Percentiles rank a stretch among this genome's conserved stretches.
phyloP scores from a whole-genome alignment of 768 basidiomycete species.

The Termitomyces sp. region DNA sequence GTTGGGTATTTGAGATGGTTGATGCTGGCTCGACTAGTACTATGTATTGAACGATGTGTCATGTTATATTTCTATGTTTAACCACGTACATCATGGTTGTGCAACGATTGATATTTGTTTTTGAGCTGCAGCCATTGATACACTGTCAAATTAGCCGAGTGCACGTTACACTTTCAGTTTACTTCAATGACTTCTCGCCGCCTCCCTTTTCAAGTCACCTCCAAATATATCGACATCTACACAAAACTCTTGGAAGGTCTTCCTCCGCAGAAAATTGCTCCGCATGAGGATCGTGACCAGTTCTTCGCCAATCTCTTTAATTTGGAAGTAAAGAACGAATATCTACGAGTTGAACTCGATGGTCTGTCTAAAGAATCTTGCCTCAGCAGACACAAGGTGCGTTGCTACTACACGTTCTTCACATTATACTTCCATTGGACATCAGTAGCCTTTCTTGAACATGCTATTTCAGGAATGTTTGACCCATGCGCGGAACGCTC shows the following conservation, averaged over 20 bases:
- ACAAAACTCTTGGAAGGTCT: slow-evolving; percentile 48
- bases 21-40: slow-evolving; percentile 31
- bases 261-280: slow-evolving; percentile 35
- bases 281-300: slow-evolving; percentile 34
- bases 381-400: slow-evolving; percentile 46
- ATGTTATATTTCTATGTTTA: neutral
- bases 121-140: too few relatives aligned
- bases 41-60: neutral
- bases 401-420: slow-evolving; percentile 3
- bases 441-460: slow-evolving; percentile 47
- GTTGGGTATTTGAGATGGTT: slow-evolving; percentile 59
- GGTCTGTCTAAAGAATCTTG: slow-evolving; percentile 44
- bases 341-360: slow-evolving; percentile 33
- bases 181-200: slow-evolving; percentile 12
- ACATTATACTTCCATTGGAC: slow-evolving; percentile 4
- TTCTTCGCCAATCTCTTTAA: slow-evolving; percentile 52
- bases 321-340: slow-evolving; percentile 45
- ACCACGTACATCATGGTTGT: neutral
- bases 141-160: neutral
- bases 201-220: slow-evolving; percentile 22
- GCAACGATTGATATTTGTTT: neutral
- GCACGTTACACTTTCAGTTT: neutral
- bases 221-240: slow-evolving; percentile 43
- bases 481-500: slow-evolving; percentile 26
- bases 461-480: slow-evolving; percentile 44